A percentile compares a stretch with the other conserved stretches of the same genome.
Conservation (phyloP, 1,284 basidiomycete genomes). For the Ustilago shanxiensis region DNA sequence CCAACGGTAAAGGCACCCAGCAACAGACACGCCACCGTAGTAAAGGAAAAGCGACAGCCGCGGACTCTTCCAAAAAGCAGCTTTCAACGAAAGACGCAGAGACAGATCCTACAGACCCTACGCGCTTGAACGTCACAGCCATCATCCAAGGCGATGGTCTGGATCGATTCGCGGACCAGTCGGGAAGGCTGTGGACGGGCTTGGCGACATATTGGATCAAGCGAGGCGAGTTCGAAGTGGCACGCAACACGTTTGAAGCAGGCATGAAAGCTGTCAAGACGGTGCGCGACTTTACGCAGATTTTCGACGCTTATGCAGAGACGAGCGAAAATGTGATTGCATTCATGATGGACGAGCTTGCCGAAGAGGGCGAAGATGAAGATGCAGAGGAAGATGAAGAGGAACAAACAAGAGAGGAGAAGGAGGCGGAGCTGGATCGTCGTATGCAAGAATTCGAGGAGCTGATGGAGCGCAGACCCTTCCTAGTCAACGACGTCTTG, state of each 20-base stretch:
- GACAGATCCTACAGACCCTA: conserved; percentile 80
- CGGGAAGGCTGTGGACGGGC: conserved; percentile 94
- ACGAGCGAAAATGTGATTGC: conserved; percentile 92
- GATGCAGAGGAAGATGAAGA: conserved; percentile 44
- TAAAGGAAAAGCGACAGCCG: conserved; percentile 20
- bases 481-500: conserved; percentile 95
- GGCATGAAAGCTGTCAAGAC: conserved; percentile 89
- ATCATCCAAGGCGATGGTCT: conserved; percentile 89
- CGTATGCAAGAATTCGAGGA: conserved; percentile 95
- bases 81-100: conserved; percentile 75
- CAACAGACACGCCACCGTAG: conserved; percentile 73
- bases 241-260: conserved; percentile 86
- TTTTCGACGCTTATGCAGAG: conserved; percentile 96
- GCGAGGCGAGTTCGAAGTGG: conserved; percentile 91
- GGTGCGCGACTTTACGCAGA: conserved; percentile 96
- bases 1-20: conserved; percentile 5
- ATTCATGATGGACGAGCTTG: conserved; percentile 88
- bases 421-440: conserved; percentile 85
- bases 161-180: conserved; percentile 91
- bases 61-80: conserved; percentile 72
- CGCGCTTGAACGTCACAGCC: conserved; percentile 86
- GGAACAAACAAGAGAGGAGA: conserved; percentile 74
- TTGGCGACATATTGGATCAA: conserved; percentile 99
- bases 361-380: conserved; percentile 70
- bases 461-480: conserved; percentile 93